Evolutionary conservation across 805 yeast genomes (phyloP).

Genomic region (Teunomyces funiuensis): DNA sequence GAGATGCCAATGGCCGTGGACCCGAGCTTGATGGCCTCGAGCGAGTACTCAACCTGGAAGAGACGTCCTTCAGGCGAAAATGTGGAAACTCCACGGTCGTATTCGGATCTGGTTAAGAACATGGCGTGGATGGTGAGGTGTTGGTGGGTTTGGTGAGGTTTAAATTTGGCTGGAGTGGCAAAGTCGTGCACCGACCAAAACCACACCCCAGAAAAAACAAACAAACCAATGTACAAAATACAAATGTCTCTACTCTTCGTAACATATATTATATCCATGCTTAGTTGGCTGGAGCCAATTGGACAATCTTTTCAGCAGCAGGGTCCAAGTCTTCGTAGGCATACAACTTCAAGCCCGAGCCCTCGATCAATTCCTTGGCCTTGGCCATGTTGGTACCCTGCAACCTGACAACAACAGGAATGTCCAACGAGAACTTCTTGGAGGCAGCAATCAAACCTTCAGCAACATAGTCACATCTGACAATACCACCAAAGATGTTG

Average conservation of each 20-base stretch:
- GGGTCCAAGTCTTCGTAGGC: conserved; percentile 91
- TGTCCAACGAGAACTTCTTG: conserved; percentile 82
- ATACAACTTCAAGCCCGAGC: conserved; percentile 90
- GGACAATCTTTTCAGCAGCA: conserved; percentile 94
- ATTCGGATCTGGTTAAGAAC: conserved; percentile 99
- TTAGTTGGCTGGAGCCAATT: conserved; percentile 43
- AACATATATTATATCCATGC: conserved; percentile 1
- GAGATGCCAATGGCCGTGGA: conserved; percentile 97
- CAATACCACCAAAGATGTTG: conserved; percentile 99
- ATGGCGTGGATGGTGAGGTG: conserved; percentile 35
- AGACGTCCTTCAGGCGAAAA: conserved; percentile 98
- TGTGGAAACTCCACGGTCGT: conserved; percentile 97
- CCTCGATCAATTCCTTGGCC: conserved; percentile 81
- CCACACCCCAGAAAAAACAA: no score
- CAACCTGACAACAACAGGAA: conserved; percentile 96
- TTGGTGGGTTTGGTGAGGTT: not conserved
- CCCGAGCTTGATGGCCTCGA: conserved; percentile 96
- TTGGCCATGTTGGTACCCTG: conserved; percentile 95
- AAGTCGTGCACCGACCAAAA: not conserved
- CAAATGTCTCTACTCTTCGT: not conserved
- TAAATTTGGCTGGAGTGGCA: not conserved
- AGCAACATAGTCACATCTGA: conserved; percentile 98
- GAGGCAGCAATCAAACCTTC: conserved; percentile 95
- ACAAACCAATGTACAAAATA: no score
- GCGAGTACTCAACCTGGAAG: conserved; percentile 95